A percentile compares a stretch with the other conserved stretches of the same genome.
Evolutionary conservation across 2,329 filamentous ascomycete genomes (phyloP).

Genomic region (Neonectria magnoliae): DNA sequence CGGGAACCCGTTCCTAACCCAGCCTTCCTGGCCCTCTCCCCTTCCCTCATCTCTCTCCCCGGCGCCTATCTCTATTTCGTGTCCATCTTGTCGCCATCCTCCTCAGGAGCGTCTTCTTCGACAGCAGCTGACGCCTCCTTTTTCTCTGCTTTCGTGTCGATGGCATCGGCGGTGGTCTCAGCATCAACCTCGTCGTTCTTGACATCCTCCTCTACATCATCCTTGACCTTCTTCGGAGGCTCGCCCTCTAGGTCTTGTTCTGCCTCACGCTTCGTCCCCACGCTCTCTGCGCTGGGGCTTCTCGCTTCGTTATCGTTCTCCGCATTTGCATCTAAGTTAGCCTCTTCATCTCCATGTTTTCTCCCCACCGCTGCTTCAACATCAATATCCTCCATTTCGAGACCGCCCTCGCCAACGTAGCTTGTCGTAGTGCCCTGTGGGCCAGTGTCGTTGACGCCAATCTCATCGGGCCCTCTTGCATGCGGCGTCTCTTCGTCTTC

Average conservation of each 20-base stretch:
- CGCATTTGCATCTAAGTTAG: conserved; percentile 30
- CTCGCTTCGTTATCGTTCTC: conserved; percentile 43
- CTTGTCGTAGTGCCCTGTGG: conserved; percentile 66
- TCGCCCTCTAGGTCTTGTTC: conserved; percentile 57
- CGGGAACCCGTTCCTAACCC: conserved; percentile 9
- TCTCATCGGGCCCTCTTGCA: conserved; percentile 83
- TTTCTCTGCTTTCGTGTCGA: conserved; percentile 13
- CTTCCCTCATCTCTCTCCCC: neutral
- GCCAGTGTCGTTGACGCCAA: conserved; percentile 88
- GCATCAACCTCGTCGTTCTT: conserved; percentile 20
- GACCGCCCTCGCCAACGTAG: conserved; percentile 51
- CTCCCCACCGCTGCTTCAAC: conserved; percentile 70
- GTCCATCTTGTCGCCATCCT: conserved; percentile 39
- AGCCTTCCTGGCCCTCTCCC: conserved; percentile 5
- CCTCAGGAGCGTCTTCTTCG: conserved; percentile 37
- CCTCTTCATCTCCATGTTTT: conserved; percentile 48
- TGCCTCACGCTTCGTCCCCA: conserved; percentile 66
- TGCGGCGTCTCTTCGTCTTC: conserved; percentile 73
- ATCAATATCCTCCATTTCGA: conserved; percentile 67
- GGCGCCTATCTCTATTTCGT: conserved; percentile 31
- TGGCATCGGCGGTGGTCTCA: conserved; percentile 11
- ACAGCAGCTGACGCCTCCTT: conserved; percentile 21
- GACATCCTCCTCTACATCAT: conserved; percentile 44
- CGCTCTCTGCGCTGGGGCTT: conserved; percentile 45
- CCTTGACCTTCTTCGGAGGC: conserved; percentile 61